Conservation (phyloP, 352 stramenopile species). For the Pythium grandisporangium region DNA sequence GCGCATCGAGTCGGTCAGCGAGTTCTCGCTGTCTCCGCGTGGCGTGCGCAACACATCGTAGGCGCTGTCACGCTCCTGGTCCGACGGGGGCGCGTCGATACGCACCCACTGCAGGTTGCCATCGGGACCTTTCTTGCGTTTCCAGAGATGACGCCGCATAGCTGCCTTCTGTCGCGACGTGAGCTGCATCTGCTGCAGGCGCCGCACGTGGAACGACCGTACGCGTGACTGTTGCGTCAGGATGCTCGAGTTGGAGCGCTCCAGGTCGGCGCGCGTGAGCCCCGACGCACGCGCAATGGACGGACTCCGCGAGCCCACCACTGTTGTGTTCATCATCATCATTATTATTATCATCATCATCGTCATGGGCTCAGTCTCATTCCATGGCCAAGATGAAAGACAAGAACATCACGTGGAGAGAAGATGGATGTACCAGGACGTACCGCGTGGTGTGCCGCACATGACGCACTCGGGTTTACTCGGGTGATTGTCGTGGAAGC, state of each 20-base stretch:
- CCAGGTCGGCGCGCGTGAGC: conserved; percentile 49
- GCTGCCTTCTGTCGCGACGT: conserved; percentile 72
- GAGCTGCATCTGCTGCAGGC: conserved; percentile 82
- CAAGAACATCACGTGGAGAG: no score
- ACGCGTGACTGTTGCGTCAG: conserved; percentile 77
- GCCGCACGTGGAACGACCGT: conserved; percentile 74
- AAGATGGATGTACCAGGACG: no score
- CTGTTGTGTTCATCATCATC: no score
- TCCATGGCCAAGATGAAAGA: no score
- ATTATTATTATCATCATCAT: no score
- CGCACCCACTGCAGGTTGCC: conserved; percentile 73
- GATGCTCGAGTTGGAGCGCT: conserved; percentile 57
- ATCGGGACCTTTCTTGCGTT: conserved; percentile 58
- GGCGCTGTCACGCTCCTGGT: conserved; percentile 14
- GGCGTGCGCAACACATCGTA: conserved; percentile 47
- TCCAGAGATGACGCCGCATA: conserved; percentile 68
- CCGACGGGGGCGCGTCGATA: no score
- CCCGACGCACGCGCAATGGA: conserved; percentile 62
- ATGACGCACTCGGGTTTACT: conserved; percentile 76
- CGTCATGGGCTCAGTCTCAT: no score
- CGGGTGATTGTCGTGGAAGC: conserved; percentile 84
- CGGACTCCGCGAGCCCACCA: conserved; percentile 44
- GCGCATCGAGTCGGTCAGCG: conserved; percentile 31
- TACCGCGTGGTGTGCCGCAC: conserved; percentile 61
- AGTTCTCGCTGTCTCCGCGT: conserved; percentile 15